phyloP scores from a whole-genome alignment of 192 early-diverging fungal genomes.

The Jimgerdemannia lactiflua region DNA sequence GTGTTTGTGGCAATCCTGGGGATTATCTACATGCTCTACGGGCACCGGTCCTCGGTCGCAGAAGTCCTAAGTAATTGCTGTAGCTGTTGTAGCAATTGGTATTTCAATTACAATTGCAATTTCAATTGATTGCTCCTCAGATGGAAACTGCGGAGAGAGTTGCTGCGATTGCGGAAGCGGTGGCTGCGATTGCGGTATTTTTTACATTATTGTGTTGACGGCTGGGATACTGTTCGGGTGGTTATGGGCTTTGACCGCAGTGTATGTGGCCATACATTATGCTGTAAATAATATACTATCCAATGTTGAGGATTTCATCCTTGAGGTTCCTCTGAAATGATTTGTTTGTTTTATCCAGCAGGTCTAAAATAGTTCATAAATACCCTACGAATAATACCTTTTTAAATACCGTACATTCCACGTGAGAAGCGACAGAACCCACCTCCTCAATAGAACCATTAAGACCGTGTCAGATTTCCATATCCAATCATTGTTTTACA shows the following conservation, averaged over 20 bases:
- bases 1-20: not conserved
- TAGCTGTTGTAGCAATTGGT: not conserved
- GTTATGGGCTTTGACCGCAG: not conserved
- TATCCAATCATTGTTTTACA: too few species aligned
- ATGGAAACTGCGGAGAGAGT: too few species aligned
- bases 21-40: not conserved
- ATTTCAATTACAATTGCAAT: too few species aligned
- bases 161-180: too few species aligned
- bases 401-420: too few species aligned
- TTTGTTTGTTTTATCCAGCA: not conserved
- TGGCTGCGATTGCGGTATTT: too few species aligned
- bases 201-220: not conserved
- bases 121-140: not conserved
- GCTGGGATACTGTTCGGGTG: not conserved
- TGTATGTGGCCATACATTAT: not conserved
- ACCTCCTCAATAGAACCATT: too few species aligned
- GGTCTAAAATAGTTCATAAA: too few species aligned
- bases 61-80: not conserved
- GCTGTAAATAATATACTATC: not conserved
- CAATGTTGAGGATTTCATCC: not conserved
- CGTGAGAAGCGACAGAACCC: too few species aligned
- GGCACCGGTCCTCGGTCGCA: too few species aligned
- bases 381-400: too few species aligned
- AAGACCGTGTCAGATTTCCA: too few species aligned
- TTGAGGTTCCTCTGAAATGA: not conserved